Base-by-base conservation (phyloP, 2,329 filamentous ascomycete species). In the Rugonectria rugulosa region DNA sequence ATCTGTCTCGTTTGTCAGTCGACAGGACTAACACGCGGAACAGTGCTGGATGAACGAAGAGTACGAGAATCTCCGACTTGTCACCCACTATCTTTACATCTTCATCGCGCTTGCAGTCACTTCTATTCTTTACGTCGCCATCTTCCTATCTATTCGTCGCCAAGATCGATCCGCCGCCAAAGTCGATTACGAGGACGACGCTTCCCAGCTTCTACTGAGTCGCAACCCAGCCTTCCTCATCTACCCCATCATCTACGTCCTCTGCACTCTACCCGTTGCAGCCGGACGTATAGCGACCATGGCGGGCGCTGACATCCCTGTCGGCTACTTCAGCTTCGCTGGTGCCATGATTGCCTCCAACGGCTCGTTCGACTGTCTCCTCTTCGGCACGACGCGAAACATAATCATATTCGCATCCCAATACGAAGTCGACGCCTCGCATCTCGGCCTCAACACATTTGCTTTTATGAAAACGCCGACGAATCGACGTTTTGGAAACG, bases 181-280 rank as follows among this genome's bases (percentile, higher is more conserved):
- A 21, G 15, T 31, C n/a, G 44, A 43, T 6, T 59, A 60, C 14
- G 56, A 60, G 4, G 46, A 49, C 4, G 51, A 66, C 17, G 44
- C 46, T 6, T 41, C 56, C 6, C 54, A 59, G 6, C 59, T 62
- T 0, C 61, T 61, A 4, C 60, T 67, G 12, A 65, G 56, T 19
- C 75, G 73, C 56, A 79, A 82, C 56, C 79, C 79, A 5, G 78
- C 83, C 8, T 85, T 89, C 59, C 84, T 89, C 24, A 77, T 88
- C 7, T 91, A 91, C 57, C 88, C 88, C 0, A 66, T 88, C 61
- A 86, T 90, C 59, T 90, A 90, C 68, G 79, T 89, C 6, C 63
- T 88, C n/a, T 88, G 88, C 67, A 90, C 88, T 0, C 77, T 87
- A 0, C 88, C 88, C 0, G 76, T 91, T 1, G 86, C 87, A 5